These are phyloP conservation scores for Globisporangium takayamanum DNA, from an alignment of 352 stramenopile genomes.

Conservation along the genomic window DNA sequence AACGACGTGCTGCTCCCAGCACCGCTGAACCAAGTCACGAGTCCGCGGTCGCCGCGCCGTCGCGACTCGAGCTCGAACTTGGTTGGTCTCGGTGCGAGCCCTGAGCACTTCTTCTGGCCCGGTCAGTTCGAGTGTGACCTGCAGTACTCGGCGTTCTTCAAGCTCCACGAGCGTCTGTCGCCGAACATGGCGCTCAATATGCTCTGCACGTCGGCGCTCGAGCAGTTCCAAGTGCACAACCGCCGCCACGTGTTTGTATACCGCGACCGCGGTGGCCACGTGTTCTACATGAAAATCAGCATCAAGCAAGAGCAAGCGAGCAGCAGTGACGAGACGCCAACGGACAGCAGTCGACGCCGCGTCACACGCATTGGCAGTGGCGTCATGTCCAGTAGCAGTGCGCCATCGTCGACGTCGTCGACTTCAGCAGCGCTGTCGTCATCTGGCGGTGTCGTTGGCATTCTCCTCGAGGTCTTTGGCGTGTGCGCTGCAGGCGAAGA, in stretches of 20 bases:
- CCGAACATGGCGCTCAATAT: slow-evolving; percentile 78
- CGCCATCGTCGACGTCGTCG: not conserved
- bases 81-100: slow-evolving; percentile 15
- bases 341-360: slow-evolving; percentile 11
- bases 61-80: slow-evolving; percentile 21
- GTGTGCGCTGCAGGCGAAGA: slow-evolving; percentile 76
- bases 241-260: slow-evolving; percentile 85
- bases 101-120: slow-evolving; percentile 74
- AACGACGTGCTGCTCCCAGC: slow-evolving; percentile 62
- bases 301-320: slow-evolving; percentile 26
- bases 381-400: not conserved
- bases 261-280: slow-evolving; percentile 71
- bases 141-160: slow-evolving; percentile 74
- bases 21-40: slow-evolving; percentile 24
- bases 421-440: not conserved
- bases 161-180: slow-evolving; percentile 70
- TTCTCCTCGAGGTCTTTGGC: slow-evolving; percentile 80
- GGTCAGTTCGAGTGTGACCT: slow-evolving; percentile 83
- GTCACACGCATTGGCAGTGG: slow-evolving; percentile 10
- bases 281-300: slow-evolving; percentile 89
- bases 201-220: slow-evolving; percentile 74
- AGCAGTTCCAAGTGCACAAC: slow-evolving; percentile 89
- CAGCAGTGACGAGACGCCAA: not conserved
- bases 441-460: slow-evolving; percentile 20
- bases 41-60: slow-evolving; percentile 33